Evolutionary conservation across 2,329 filamentous ascomycete genomes (phyloP).

Genomic region (Monosporascus cannonballus): DNA sequence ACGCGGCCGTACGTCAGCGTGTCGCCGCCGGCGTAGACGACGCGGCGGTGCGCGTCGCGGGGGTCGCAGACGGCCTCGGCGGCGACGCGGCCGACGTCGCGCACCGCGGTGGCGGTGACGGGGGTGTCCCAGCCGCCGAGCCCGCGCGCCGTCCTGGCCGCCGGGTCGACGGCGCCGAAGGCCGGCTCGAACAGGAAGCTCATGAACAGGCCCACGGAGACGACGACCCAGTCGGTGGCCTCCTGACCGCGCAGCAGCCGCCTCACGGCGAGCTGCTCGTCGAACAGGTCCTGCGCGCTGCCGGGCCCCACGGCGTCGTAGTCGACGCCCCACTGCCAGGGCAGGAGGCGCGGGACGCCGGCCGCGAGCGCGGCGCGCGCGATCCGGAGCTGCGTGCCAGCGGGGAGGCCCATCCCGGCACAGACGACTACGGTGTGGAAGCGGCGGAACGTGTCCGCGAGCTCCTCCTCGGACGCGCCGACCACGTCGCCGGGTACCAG

Average conservation of each 20-base stretch:
- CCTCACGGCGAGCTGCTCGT: constrained; percentile 59
- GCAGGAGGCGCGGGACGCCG: constrained; percentile 48
- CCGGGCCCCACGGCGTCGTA: constrained; percentile 58
- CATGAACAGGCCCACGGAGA: constrained; percentile 66
- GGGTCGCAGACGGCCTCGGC: constrained; percentile 50
- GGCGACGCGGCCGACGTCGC: constrained; percentile 57
- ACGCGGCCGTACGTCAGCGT: constrained; percentile 45
- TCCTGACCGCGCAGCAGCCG: constrained; percentile 41
- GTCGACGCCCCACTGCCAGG: constrained; percentile 71
- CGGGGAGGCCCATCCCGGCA: constrained; percentile 51
- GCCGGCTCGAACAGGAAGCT: constrained; percentile 59
- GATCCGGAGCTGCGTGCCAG: constrained; percentile 53
- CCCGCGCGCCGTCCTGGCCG: constrained; percentile 37
- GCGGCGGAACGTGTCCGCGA: constrained; percentile 35
- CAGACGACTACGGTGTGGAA: constrained; percentile 55
- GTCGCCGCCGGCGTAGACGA: constrained; percentile 48
- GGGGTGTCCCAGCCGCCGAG: constrained; percentile 56
- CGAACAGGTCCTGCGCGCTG: constrained; percentile 58
- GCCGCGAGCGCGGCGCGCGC: constrained; percentile 48
- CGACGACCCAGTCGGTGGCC: constrained; percentile 52
- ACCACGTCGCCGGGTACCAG: constrained; percentile 38
- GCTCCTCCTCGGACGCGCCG: constrained; percentile 24
- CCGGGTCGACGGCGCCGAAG: constrained; percentile 57
- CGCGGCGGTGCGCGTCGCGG: constrained; percentile 10
- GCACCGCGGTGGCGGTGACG: constrained; percentile 56